Percentiles rank a stretch among this genome's conserved stretches.
Conservation (phyloP, 1,284 basidiomycete species). For the Ceratobasidium theobromae region DNA sequence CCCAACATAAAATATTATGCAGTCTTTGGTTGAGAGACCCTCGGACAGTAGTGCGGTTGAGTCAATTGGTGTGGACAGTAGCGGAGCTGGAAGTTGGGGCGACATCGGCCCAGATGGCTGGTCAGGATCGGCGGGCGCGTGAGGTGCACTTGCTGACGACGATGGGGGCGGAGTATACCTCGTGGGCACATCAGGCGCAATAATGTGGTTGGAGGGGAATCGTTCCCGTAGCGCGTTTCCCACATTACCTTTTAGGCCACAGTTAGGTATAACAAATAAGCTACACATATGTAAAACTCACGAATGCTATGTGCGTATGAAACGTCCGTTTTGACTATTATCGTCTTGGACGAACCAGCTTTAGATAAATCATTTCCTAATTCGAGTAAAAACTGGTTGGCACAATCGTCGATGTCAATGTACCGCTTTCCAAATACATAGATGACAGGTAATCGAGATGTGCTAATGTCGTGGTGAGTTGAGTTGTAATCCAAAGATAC, state of each 20-base stretch:
- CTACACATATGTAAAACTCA: conserved; percentile 41
- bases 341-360: conserved; percentile 33
- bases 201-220: conserved; percentile 38
- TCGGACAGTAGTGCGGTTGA: background rate
- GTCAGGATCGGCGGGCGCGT: conserved; percentile 37
- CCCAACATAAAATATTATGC: conserved; percentile 77
- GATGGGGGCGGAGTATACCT: conserved; percentile 36
- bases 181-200: conserved; percentile 36
- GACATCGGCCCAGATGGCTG: conserved; percentile 32
- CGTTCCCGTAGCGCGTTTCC: conserved; percentile 10
- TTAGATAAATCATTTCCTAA: background rate
- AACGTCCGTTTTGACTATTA: conserved; percentile 78
- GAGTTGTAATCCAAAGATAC: background rate
- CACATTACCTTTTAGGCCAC: conserved; percentile 10
- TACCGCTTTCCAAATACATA: conserved; percentile 78
- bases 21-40: conserved; percentile 38
- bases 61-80: background rate
- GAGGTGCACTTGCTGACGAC: conserved; percentile 4
- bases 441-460: conserved; percentile 78
- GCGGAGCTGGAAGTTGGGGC: background rate
- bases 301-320: conserved; percentile 72
- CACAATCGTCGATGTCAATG: conserved; percentile 56
- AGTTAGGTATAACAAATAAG: background rate
- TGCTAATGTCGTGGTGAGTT: conserved; percentile 48
- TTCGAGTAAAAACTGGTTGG: conserved; percentile 37